These are phyloP conservation scores for Boletus vermiculosoides DNA, from an alignment of 768 basidiomycete genomes.

Conservation along the genomic window DNA sequence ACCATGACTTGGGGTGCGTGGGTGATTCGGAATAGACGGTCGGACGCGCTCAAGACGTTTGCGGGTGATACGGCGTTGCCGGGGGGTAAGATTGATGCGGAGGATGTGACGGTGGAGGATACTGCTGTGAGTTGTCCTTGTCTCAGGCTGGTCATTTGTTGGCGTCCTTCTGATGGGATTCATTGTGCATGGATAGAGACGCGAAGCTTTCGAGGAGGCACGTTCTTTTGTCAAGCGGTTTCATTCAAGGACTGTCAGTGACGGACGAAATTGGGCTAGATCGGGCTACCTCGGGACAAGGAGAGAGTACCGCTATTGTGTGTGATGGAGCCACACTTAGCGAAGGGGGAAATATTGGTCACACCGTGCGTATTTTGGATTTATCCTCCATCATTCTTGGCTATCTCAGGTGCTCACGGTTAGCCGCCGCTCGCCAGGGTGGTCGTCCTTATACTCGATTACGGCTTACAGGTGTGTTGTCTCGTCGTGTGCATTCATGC, in stretches of 20 bases:
- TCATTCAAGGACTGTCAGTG: not conserved
- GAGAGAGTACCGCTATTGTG: slow-evolving; percentile 73
- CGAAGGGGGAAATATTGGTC: slow-evolving; percentile 69
- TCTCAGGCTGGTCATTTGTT: not conserved
- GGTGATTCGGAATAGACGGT: slow-evolving; percentile 52
- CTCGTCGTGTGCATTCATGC: not conserved
- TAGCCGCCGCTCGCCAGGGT: slow-evolving; percentile 47
- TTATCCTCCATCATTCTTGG: not conserved
- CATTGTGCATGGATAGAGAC: slow-evolving; percentile 45
- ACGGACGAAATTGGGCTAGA: slow-evolving; percentile 41
- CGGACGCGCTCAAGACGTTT: slow-evolving; percentile 68
- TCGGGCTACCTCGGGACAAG: slow-evolving; percentile 76
- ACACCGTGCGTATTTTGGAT: slow-evolving; percentile 67
- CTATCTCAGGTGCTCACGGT: not conserved
- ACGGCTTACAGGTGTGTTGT: slow-evolving; percentile 58
- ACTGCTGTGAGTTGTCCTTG: slow-evolving; percentile 56
- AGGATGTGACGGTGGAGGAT: slow-evolving; percentile 69
- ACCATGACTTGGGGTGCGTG: no score
- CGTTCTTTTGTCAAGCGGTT: not conserved
- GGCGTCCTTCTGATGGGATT: not conserved
- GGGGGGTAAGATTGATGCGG: slow-evolving; percentile 75
- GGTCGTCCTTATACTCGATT: slow-evolving; percentile 81
- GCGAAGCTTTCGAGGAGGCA: slow-evolving; percentile 92
- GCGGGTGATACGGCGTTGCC: slow-evolving; percentile 89
- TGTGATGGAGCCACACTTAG: slow-evolving; percentile 74